Base-by-base conservation (phyloP, 169 alveolate species). In the Miamiensis avidus region DNA sequence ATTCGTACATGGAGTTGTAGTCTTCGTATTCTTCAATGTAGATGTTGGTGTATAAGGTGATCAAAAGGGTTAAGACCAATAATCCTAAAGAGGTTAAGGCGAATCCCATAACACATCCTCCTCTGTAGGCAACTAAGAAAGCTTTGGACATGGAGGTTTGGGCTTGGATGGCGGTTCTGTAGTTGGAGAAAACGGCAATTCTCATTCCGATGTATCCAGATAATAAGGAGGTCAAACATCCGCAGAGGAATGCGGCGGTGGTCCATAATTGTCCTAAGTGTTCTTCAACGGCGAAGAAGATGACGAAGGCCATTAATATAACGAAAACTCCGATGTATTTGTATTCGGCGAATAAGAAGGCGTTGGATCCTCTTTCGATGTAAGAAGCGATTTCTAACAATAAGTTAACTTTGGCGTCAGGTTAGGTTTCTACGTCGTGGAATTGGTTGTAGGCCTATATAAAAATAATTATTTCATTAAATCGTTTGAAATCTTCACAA, bases 281-380 rank as follows among this genome's bases (percentile, higher is more conserved):
- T 75, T 91, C 88, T 69, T 95, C 97, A 26, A 88, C 95, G 64
- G 75, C 72, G 49, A 73, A 76, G 75, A 88, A 91, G 28, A 97
- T 85, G 81, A 97, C 64, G 74, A 85, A 77, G 65, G 98, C 87
- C 93, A 98, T 95, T 81, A 95, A 75, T 32, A 92, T 72, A 26
- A 95, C 85, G 93, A 95, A 97, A 74, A 96, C 90, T 72, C 85
- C 83, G 82, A 98, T 83, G 91, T 93, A 96, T 78, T 86, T 88
- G 92, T 96, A 97, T 89, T 96, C 99, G 69, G 96, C 91, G 75
- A 74, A 76, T 72, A 98, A 92, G 93, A 98, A 98, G 29, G 98
- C 96, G 72, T 75, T 91, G 31, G 99, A 98, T 73, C 99, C 99
- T 81, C 93, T 93, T 31, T 96, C 94, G 83, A 96, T 96, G 83